phyloP scores from a whole-genome alignment of 495 filamentous ascomycete species.

The Daldinia grandis region DNA sequence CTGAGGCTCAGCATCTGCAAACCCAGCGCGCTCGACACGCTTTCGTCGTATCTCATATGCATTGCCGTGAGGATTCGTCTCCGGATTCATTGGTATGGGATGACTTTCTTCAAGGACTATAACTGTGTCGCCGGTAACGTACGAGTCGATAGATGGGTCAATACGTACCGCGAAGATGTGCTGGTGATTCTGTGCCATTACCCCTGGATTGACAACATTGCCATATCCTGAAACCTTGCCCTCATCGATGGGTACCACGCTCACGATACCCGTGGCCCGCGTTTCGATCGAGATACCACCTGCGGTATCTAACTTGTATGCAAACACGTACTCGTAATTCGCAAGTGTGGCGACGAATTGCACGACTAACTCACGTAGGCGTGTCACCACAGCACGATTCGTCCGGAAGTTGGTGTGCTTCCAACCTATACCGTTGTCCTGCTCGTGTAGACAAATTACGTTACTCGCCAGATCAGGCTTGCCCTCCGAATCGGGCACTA shows the following conservation, averaged over 20 bases:
- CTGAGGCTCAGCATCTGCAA: slow-evolving; percentile 68
- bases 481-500: slow-evolving; percentile 65
- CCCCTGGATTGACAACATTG: slow-evolving; percentile 86
- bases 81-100: slow-evolving; percentile 56
- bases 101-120: slow-evolving; percentile 72
- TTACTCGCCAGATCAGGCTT: slow-evolving; percentile 70
- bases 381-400: slow-evolving; percentile 68
- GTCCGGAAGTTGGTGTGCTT: slow-evolving; percentile 88
- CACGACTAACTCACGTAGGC: slow-evolving; percentile 75
- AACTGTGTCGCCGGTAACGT: slow-evolving; percentile 76
- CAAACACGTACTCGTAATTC: slow-evolving; percentile 87
- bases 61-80: slow-evolving; percentile 80
- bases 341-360: slow-evolving; percentile 82
- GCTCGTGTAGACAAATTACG: slow-evolving; percentile 81
- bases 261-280: slow-evolving; percentile 85
- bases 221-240: slow-evolving; percentile 75
- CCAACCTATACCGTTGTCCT: slow-evolving; percentile 68
- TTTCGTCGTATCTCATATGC: slow-evolving; percentile 67
- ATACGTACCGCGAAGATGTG: slow-evolving; percentile 91
- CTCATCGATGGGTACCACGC: slow-evolving; percentile 78
- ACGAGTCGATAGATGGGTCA: slow-evolving; percentile 83
- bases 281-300: slow-evolving; percentile 83
- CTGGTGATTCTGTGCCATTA: slow-evolving; percentile 78
- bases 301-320: slow-evolving; percentile 86
- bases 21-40: slow-evolving; percentile 63